Percentiles rank a stretch among this genome's conserved stretches.
These are phyloP conservation scores for Porphyrellus cyaneotinctus DNA, from an alignment of 768 basidiomycete genomes.

Conservation along the genomic window DNA sequence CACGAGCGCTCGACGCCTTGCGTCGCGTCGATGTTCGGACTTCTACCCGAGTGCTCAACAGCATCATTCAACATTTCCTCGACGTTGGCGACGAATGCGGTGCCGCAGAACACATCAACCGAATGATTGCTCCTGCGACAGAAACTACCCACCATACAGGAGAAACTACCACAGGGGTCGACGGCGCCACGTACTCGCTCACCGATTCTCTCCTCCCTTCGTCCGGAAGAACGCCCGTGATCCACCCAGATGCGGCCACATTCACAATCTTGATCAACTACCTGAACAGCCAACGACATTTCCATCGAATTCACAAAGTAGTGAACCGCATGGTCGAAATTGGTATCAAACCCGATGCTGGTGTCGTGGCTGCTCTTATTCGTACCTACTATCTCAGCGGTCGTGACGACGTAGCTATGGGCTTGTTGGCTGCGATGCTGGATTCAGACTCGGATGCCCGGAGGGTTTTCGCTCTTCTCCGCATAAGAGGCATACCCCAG, in stretches of 20 bases:
- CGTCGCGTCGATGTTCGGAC: constrained; percentile 35
- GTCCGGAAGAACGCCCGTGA: constrained; percentile 4
- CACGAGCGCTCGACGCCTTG: constrained; percentile 47
- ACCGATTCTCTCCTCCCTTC: not conserved
- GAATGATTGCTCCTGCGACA: constrained; percentile 46
- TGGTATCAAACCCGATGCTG: constrained; percentile 43
- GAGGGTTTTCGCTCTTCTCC: constrained; percentile 19
- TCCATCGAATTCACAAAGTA: constrained; percentile 43
- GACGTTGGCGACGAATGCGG: constrained; percentile 49
- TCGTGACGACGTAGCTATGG: constrained; percentile 47
- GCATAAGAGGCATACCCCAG: constrained; percentile 13
- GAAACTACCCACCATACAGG: constrained; percentile 17
- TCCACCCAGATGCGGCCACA: constrained; percentile 53
- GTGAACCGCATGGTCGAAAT: constrained; percentile 43
- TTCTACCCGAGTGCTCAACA: constrained; percentile 62
- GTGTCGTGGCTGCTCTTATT: constrained; percentile 50
- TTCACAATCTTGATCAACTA: constrained; percentile 62
- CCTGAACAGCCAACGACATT: constrained; percentile 41
- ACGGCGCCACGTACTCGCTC: constrained; percentile 22
- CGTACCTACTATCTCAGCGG: constrained; percentile 50
- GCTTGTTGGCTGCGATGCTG: constrained; percentile 48
- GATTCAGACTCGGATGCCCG: constrained; percentile 24
- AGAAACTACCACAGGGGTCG: constrained; percentile 30
- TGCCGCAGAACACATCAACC: constrained; percentile 44
- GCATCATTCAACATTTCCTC: constrained; percentile 58